These are phyloP conservation scores for Thinopyrum elongatum DNA, from an alignment of 176 grass and related monocot species.

Conservation along the genomic window DNA sequence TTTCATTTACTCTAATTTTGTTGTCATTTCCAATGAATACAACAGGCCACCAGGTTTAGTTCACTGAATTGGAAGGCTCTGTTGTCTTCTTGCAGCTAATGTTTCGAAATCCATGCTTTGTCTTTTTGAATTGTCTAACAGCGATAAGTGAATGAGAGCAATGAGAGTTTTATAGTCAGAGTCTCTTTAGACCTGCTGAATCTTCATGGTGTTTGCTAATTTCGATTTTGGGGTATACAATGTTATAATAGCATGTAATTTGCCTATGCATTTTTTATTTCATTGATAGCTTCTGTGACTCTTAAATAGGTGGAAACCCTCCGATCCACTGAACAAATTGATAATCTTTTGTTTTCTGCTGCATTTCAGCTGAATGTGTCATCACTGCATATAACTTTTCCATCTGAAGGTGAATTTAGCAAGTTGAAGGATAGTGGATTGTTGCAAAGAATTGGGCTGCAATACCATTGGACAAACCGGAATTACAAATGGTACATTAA, in stretches of 20 bases:
- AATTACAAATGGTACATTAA: constrained; percentile 77
- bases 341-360: constrained; percentile 24
- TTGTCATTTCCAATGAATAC: neutral
- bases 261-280: neutral
- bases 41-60: neutral
- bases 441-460: constrained; percentile 83
- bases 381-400: constrained; percentile 95
- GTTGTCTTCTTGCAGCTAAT: constrained; percentile 19
- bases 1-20: neutral
- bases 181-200: neutral
- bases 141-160: neutral
- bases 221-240: constrained; percentile 4
- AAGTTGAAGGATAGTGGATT: constrained; percentile 75
- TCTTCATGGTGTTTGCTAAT: constrained; percentile 15
- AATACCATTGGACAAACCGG: constrained; percentile 96
- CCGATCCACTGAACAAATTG: neutral
- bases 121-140: neutral
- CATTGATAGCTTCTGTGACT: neutral
- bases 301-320: neutral
- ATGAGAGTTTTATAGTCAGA: neutral
- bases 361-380: constrained; percentile 74
- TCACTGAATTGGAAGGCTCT: constrained; percentile 7
- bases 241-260: neutral
- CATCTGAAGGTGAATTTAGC: constrained; percentile 81
- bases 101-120: constrained; percentile 4